Evolutionary conservation across 2,329 filamentous ascomycete genomes (phyloP), one percentile per base, ranked within the genome.

Genomic region (Triangularia setosa): DNA sequence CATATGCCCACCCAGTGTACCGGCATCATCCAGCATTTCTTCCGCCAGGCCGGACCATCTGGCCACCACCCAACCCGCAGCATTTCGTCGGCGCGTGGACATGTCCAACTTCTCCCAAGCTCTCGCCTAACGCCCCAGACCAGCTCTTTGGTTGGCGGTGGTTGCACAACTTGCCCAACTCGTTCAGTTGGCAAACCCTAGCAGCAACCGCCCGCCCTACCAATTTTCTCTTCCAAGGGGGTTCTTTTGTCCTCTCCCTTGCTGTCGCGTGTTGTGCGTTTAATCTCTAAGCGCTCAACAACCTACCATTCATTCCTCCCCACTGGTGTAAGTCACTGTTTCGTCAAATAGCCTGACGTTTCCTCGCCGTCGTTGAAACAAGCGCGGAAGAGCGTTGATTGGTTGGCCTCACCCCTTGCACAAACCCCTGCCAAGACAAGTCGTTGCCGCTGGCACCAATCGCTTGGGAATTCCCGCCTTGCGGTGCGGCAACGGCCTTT

Each of bases 341-440:
- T 14, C 56, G 57, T 61, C 58, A 60, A 63, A 24, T 35, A 44
- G 60, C 23, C 16, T 40, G 6, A n/a, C 14, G 61, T 60, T 63
- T 63, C 56, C 21, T 21, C 6, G n/a, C 14, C 4, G 23, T 8
- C 48, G 23, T 24, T 60, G 57, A 65, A 61, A 60, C 65, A 67
- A 59, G 54, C 60, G 62, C 65, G 16, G n/a, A 18, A 11, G 4
- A 3, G 2, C n/a, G 8, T n/a, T 48, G n/a, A 48, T 48, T 48
- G 40, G 40, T 48, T n/a, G 35, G 3, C 35, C 35, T 14, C 35
- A 3, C 16, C 16, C 35, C 35, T 7, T n/a, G 14, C 6, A 1
- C 4, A 18, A 48, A 18, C 40, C 40, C 40, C 40, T 48, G 40
- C 40, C 40, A 21, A 48, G 40, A 48, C 1, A 16, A 5, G 5